Conservation (phyloP, 768 basidiomycete species). For the Imleria badia region DNA sequence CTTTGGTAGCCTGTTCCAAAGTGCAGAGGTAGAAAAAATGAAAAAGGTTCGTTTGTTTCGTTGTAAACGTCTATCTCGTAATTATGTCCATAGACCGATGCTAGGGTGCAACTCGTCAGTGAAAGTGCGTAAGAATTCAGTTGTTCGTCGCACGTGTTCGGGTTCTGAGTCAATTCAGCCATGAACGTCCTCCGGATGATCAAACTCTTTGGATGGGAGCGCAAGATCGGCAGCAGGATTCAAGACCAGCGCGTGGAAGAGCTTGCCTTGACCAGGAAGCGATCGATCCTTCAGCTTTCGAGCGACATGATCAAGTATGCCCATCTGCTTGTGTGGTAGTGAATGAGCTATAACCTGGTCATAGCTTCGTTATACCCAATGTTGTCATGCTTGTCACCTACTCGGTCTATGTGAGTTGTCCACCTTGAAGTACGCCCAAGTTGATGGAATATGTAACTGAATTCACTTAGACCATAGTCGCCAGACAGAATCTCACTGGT, state of each 20-base stretch:
- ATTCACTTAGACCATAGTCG: constrained; percentile 4
- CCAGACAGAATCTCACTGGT: constrained; percentile 5
- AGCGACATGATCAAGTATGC: constrained; percentile 26
- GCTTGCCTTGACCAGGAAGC: constrained; percentile 50
- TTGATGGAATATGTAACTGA: neutral
- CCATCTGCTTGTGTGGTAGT: constrained; percentile 2
- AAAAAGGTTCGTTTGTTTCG: constrained; percentile 32
- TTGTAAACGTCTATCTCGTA: constrained; percentile 31
- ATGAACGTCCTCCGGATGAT: constrained; percentile 63
- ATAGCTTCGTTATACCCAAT: constrained; percentile 59
- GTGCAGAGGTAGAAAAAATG: constrained; percentile 50
- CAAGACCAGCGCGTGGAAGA: constrained; percentile 60
- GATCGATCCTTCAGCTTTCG: constrained; percentile 48
- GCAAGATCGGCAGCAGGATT: constrained; percentile 52
- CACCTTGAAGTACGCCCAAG: neutral
- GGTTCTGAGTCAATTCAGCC: constrained; percentile 30
- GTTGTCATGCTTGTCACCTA: constrained; percentile 66
- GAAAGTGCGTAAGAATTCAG: constrained; percentile 44
- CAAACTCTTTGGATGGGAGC: constrained; percentile 71
- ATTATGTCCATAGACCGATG: constrained; percentile 24
- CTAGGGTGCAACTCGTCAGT: constrained; percentile 55
- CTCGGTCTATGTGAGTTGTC: constrained; percentile 50
- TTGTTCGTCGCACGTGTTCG: neutral
- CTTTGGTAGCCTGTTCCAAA: constrained; percentile 46
- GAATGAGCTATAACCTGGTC: neutral